Conservation (phyloP, 1,284 basidiomycete genomes). For the Moesziomyces aphidis region DNA sequence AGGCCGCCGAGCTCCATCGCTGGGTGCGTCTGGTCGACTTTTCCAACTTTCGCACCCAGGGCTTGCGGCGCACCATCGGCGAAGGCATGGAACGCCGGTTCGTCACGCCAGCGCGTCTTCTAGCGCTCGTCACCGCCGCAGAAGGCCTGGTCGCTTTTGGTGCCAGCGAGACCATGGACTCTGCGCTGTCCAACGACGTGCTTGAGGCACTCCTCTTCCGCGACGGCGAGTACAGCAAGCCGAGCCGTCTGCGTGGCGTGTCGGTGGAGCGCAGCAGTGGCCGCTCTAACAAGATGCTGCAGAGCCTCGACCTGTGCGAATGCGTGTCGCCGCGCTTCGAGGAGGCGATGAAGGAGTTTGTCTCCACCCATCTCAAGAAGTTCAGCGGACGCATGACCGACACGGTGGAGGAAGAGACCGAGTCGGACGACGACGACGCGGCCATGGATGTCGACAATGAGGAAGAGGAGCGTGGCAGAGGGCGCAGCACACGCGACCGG, state of each 20-base stretch:
- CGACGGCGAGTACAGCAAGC: slow-evolving; percentile 59
- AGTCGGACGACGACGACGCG: slow-evolving; percentile 26
- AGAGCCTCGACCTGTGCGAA: slow-evolving; percentile 92
- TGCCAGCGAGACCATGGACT: slow-evolving; percentile 66
- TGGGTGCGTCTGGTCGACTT: slow-evolving; percentile 72
- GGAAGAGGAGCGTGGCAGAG: slow-evolving; percentile 70
- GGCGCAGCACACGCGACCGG: slow-evolving; percentile 41
- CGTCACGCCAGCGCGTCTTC: slow-evolving; percentile 86
- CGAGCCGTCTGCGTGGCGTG: slow-evolving; percentile 59
- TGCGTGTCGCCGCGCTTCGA: slow-evolving; percentile 91
- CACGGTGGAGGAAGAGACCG: slow-evolving; percentile 51
- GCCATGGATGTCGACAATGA: slow-evolving; percentile 70
- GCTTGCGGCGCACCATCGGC: slow-evolving; percentile 89
- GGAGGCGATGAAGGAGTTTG: slow-evolving; percentile 84
- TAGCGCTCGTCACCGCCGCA: slow-evolving; percentile 62
- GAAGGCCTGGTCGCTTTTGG: slow-evolving; percentile 64
- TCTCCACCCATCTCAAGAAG: slow-evolving; percentile 75
- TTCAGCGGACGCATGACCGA: slow-evolving; percentile 66
- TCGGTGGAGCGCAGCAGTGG: slow-evolving; percentile 56
- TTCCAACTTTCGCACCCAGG: slow-evolving; percentile 92
- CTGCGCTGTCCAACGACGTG: slow-evolving; percentile 61
- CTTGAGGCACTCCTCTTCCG: slow-evolving; percentile 65
- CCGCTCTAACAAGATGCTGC: slow-evolving; percentile 70
- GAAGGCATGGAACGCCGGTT: slow-evolving; percentile 90
- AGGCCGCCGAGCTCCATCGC: slow-evolving; percentile 34